These are phyloP conservation scores for Podospora pseudocomata DNA, from an alignment of 495 filamentous ascomycete species.

Conservation along the genomic window DNA sequence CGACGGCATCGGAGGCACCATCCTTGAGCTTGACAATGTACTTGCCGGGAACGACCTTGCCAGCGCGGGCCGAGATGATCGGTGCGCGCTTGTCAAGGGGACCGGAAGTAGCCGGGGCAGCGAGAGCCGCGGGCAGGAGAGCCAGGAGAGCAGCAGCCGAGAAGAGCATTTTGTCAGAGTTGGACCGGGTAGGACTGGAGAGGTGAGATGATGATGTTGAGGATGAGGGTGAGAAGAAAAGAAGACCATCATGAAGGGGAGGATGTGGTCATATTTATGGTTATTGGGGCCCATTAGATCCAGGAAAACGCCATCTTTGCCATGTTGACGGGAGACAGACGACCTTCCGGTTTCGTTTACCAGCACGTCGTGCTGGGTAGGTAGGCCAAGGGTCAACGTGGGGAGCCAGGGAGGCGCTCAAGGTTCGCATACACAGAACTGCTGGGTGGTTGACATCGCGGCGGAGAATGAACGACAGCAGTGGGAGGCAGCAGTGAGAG, in stretches of 20 bases:
- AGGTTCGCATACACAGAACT: not conserved
- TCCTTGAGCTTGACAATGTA: conserved; percentile 58
- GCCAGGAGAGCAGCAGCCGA: conserved; percentile 21
- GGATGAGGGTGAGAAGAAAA: conserved; percentile 11
- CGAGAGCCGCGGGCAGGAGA: conserved; percentile 25
- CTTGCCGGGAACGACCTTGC: conserved; percentile 42
- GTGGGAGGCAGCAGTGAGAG: not conserved
- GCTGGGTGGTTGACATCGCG: not conserved
- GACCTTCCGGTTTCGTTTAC: conserved; percentile 16
- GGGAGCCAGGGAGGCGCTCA: not conserved
- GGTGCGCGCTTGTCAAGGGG: conserved; percentile 28
- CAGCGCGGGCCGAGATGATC: conserved; percentile 35
- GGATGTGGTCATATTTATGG: conserved; percentile 17
- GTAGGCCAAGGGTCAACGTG: not conserved
- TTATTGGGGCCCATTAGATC: not conserved
- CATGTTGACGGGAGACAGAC: not conserved
- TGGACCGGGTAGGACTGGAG: conserved; percentile 3
- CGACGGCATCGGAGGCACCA: conserved; percentile 35
- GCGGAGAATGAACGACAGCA: not conserved
- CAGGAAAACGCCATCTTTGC: not conserved
- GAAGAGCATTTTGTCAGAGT: conserved; percentile 24
- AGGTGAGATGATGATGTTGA: conserved; percentile 16
- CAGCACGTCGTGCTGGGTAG: not conserved
- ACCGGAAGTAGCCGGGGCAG: conserved; percentile 19
- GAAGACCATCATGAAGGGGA: not conserved